A percentile compares a stretch with the other conserved stretches of the same genome.
phyloP scores from a whole-genome alignment of 441 rosid species.

The Viola pubescens region DNA sequence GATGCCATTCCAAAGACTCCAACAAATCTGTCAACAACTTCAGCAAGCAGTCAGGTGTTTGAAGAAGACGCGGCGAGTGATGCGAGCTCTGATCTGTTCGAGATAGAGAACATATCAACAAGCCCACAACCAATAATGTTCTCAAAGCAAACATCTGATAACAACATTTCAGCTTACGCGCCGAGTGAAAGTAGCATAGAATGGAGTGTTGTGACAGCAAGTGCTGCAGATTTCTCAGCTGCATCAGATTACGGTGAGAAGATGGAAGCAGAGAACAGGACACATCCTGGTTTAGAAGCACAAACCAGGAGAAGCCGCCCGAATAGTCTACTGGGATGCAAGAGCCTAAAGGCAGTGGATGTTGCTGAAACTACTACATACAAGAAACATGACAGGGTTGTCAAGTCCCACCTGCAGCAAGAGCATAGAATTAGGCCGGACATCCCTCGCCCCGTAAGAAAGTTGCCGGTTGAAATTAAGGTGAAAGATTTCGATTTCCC shows the following conservation, averaged over 20 bases:
- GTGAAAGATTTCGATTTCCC: slow-evolving; percentile 41
- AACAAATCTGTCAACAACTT: slow-evolving; percentile 23
- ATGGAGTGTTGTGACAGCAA: slow-evolving; percentile 82
- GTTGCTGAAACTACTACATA: slow-evolving; percentile 41
- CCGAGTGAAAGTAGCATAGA: slow-evolving; percentile 66
- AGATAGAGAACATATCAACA: slow-evolving; percentile 60
- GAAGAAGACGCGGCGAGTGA: slow-evolving; percentile 53
- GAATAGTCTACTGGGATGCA: slow-evolving; percentile 50
- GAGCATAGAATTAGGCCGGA: slow-evolving; percentile 11
- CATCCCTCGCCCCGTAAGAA: slow-evolving; percentile 19
- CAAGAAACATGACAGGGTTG: slow-evolving; percentile 24
- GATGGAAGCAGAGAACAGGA: slow-evolving; percentile 19
- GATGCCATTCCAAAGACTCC: slow-evolving; percentile 65
- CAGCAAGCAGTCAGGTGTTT: slow-evolving; percentile 26
- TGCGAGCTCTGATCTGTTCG: slow-evolving; percentile 84
- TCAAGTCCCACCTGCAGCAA: slow-evolving; percentile 20
- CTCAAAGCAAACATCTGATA: slow-evolving; percentile 29
- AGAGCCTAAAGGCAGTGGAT: slow-evolving; percentile 50
- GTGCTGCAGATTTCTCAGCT: slow-evolving; percentile 56
- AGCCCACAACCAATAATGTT: slow-evolving; percentile 20
- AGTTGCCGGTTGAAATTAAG: slow-evolving; percentile 29
- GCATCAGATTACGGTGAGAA: slow-evolving; percentile 40
- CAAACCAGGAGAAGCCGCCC: slow-evolving; percentile 18
- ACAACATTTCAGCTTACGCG: slow-evolving; percentile 21
- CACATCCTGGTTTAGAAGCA: slow-evolving; percentile 12